Evolutionary conservation across 2,329 filamentous ascomycete genomes (phyloP), one percentile per base, ranked within the genome.

Genomic region (Fusarium ambrosium): DNA sequence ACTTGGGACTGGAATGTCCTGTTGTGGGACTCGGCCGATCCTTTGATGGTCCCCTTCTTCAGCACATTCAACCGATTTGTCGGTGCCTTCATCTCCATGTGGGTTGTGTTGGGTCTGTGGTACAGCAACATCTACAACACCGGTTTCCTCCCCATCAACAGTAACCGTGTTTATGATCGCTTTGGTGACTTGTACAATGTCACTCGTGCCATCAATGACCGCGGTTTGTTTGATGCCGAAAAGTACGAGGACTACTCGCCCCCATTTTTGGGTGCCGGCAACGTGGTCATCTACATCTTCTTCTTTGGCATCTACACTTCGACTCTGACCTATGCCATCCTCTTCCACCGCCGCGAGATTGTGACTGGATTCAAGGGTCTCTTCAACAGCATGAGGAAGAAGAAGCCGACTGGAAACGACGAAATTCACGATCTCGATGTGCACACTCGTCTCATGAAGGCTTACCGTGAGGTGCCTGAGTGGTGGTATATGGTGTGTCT

Each of bases 391-490:
- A 65, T 79, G 27, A 71, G 74, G 11, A 62, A 64, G 3, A 79
- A 80, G 14, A 80, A 79, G 74, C 75, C 76, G 61, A 62, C 67
- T 10, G 64, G 74, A 0, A 62, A 66, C 10, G 73, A 78, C 8
- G 68, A 77, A 9, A 70, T 62, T 9, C 72, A 79, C n/a, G 69
- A 77, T 8, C 32, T 74, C 3, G 85, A 86, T 70, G 79, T 86
- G 3, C 87, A 89, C 76, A 85, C 84, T 65, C 82, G 85, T 2
- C 81, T 88, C 27, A 89, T 89, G 86, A 77, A 79, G 16, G 74
- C 74, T 1, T 89, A 89, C 72, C 81, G 80, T 5, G 86, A 88
- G 73, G 84, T 86, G 1, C 85, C 86, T 0, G 85, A 87, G 56
- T 87, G 85, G 85, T 87, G 85, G 84, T 88, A 87, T 68, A 62